Evolutionary conservation across 2,329 filamentous ascomycete genomes (phyloP).

Genomic region (Verticillium albo-atrum): DNA sequence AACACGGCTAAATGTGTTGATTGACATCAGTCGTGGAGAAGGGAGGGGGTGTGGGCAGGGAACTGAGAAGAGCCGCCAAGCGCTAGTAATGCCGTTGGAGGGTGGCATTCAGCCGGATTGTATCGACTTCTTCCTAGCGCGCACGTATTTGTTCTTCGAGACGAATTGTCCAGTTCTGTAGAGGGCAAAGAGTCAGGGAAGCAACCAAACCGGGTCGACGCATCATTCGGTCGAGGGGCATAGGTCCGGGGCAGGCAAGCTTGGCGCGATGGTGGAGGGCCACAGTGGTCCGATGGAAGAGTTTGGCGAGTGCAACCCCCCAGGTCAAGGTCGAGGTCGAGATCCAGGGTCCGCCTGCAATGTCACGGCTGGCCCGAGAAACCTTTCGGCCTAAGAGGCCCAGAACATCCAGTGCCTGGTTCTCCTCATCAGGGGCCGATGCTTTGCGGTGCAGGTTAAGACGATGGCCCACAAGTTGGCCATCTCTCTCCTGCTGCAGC

Average conservation of each 20-base stretch:
- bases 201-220: neutral
- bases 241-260: too few species aligned
- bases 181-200: neutral
- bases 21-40: neutral
- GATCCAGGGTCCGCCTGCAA: neutral
- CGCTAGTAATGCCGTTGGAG: neutral
- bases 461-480: neutral
- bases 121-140: neutral
- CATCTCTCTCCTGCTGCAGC: neutral
- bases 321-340: neutral
- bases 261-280: neutral
- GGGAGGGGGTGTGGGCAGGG: neutral
- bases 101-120: neutral
- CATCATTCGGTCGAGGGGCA: neutral
- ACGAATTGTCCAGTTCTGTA: neutral
- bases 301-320: neutral
- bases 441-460: too few species aligned
- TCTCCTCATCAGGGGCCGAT: neutral
- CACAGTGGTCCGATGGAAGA: neutral
- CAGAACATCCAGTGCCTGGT: neutral
- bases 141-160: neutral
- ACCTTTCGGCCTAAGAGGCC: neutral
- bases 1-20: neutral
- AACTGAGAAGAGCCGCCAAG: neutral
- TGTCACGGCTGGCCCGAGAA: neutral